phyloP scores from a whole-genome alignment of 176 grass and related monocot species.

The Hordeum vulgare region MorexV3_pseudomolecules_assembly NC_058519.1:220293957-220294456 shows the following conservation, averaged over 20 bases:
- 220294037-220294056: no score
- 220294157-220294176: not conserved
- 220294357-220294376: conserved; percentile 69
- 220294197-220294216: no score
- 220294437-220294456: not conserved
- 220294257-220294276: not conserved
- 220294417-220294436: not conserved
- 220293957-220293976: not conserved
- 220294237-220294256: not conserved
- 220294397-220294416: not conserved
- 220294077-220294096: not conserved
- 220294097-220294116: not conserved
- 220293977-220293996: not conserved
- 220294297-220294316: conserved; percentile 1
- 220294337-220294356: conserved; percentile 69
- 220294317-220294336: conserved; percentile 77
- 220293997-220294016: not conserved
- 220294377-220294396: conserved; percentile 50
- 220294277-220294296: not conserved
- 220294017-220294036: not conserved
- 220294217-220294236: not conserved
- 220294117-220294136: not conserved
- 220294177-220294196: not conserved
- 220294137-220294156: not conserved
- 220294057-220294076: not conserved